Conservation (phyloP, 2,329 filamentous ascomycete species). For the Trichoderma atrobrunneum region DNA sequence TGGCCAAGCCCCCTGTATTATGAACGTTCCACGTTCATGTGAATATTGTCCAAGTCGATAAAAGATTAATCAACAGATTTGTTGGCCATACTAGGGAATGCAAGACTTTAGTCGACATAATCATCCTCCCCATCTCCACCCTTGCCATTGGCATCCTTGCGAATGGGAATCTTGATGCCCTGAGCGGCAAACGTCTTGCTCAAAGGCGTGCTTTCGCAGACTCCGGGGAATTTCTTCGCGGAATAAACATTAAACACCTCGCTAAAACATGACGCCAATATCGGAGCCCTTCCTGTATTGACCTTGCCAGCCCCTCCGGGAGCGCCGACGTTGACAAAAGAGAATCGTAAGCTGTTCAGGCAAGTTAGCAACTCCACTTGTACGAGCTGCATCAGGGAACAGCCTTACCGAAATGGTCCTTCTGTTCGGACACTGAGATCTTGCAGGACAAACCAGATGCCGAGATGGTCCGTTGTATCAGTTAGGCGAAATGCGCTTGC, state of each 20-base stretch:
- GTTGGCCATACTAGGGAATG: not conserved
- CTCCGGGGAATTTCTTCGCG: slow-evolving; percentile 96
- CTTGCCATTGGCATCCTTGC: slow-evolving; percentile 70
- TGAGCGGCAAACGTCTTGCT: slow-evolving; percentile 93
- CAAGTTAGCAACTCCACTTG: slow-evolving; percentile 21
- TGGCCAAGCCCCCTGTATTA: too few relatives aligned
- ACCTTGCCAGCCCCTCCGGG: slow-evolving; percentile 45
- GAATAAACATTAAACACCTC: slow-evolving; percentile 91
- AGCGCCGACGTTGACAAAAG: slow-evolving; percentile 80
- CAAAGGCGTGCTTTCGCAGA: slow-evolving; percentile 86
- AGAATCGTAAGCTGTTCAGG: slow-evolving; percentile 55
- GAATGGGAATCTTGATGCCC: slow-evolving; percentile 94
- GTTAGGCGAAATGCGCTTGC: slow-evolving; percentile 83
- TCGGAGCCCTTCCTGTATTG: slow-evolving; percentile 73
- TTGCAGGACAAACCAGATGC: slow-evolving; percentile 95
- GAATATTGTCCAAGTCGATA: not conserved
- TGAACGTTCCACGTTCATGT: not conserved
- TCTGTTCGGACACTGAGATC: slow-evolving; percentile 94
- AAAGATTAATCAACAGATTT: not conserved
- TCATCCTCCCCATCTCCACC: slow-evolving; percentile 55
- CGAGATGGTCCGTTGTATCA: slow-evolving; percentile 75
- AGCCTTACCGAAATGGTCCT: slow-evolving; percentile 74
- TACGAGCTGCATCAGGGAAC: too few relatives aligned
- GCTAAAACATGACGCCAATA: slow-evolving; percentile 82
- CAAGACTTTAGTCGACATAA: slow-evolving; percentile 31